These are phyloP conservation scores for Psophocarpus tetragonolobus DNA, from an alignment of 306 rosid species.

Conservation along the genomic window DNA sequence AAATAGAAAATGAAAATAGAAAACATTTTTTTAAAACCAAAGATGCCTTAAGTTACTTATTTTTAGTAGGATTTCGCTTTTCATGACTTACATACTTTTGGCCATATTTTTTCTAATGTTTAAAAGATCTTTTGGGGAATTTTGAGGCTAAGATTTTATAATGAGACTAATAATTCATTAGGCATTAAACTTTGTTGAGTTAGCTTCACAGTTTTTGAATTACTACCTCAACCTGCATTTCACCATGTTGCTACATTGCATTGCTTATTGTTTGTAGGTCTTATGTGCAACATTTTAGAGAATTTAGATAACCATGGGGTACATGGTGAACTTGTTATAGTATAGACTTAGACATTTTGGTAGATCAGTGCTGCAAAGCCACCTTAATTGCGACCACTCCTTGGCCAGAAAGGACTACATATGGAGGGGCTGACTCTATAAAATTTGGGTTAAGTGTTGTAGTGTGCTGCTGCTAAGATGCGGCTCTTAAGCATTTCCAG, in stretches of 20 bases:
- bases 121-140: not conserved
- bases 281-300: not conserved
- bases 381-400: no score
- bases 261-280: slow-evolving; percentile 9
- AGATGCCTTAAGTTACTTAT: not conserved
- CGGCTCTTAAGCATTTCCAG: no score
- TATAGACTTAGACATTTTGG: not conserved
- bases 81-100: not conserved
- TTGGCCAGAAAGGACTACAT: no score
- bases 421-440: no score
- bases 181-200: slow-evolving; percentile 1
- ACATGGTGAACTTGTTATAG: not conserved
- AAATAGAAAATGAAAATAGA: no score
- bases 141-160: slow-evolving; percentile 5
- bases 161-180: slow-evolving; percentile 12
- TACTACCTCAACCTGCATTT: slow-evolving; percentile 5
- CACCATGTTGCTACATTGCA: slow-evolving; percentile 16
- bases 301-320: not conserved
- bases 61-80: not conserved
- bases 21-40: no score
- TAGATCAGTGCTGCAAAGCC: not conserved
- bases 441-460: no score
- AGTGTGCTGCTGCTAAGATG: no score
- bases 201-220: not conserved
- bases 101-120: not conserved